Percentiles rank a stretch among this genome's conserved stretches.
phyloP scores from a whole-genome alignment of 768 basidiomycete species.

The Suillus occidentalis region DNA sequence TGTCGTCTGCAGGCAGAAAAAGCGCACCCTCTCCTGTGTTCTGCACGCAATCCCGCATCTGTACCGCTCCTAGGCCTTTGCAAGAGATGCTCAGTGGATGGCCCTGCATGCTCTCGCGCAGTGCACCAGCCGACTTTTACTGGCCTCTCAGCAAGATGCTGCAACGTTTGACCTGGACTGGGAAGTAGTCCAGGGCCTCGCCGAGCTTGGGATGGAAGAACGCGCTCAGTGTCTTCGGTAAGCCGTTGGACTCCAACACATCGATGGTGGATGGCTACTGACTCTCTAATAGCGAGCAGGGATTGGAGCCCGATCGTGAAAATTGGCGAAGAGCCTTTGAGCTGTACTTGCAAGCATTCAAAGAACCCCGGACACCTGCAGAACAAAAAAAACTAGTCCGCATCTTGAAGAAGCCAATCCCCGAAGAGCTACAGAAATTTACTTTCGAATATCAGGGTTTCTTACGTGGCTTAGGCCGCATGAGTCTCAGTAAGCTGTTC shows the following conservation, averaged over 20 bases:
- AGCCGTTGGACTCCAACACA: not conserved
- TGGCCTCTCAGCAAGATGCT: conserved; percentile 51
- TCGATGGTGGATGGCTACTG: not conserved
- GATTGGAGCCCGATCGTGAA: conserved; percentile 56
- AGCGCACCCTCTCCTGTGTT: conserved; percentile 72
- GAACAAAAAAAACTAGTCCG: conserved; percentile 60
- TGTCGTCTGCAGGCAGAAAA: conserved; percentile 66
- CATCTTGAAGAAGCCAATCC: conserved; percentile 50
- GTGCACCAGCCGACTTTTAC: conserved; percentile 61
- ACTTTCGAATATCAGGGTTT: conserved; percentile 81
- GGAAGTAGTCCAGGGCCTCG: conserved; percentile 58
- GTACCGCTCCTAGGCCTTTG: conserved; percentile 59
- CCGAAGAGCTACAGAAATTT: conserved; percentile 49
- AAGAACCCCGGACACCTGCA: conserved; percentile 45
- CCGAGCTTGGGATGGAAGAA: conserved; percentile 77
- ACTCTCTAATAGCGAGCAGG: conserved; percentile 28
- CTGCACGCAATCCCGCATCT: conserved; percentile 70
- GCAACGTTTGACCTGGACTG: conserved; percentile 42
- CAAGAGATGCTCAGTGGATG: conserved; percentile 66
- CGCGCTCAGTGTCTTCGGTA: conserved; percentile 39
- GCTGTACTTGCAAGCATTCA: conserved; percentile 62
- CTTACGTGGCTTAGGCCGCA: conserved; percentile 68
- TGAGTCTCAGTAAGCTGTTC: conserved; percentile 69
- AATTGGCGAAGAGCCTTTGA: conserved; percentile 68
- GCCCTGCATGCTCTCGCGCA: conserved; percentile 68